Conservation (phyloP, 2,329 filamentous ascomycete genomes). For the Raffaelea arxii region DNA sequence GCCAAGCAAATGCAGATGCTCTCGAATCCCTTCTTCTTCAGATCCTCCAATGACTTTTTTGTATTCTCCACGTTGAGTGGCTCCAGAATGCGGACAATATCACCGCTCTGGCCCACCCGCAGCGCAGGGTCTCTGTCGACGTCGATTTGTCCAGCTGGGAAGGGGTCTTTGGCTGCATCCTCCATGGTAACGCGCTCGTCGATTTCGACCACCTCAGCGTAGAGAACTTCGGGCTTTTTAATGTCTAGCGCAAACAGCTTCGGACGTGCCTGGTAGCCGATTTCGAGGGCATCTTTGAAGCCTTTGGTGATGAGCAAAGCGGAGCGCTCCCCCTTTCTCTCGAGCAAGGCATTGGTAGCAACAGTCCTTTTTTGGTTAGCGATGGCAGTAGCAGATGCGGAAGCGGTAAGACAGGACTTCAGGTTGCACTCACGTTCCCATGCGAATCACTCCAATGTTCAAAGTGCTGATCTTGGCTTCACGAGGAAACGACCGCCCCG, state of each 20-base stretch:
- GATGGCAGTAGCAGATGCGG: too few relatives aligned
- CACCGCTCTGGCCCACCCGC: slow-evolving; percentile 56
- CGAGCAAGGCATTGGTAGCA: slow-evolving; percentile 80
- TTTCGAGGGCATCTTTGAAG: slow-evolving; percentile 77
- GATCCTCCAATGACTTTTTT: slow-evolving; percentile 42
- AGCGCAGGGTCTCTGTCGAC: slow-evolving; percentile 32
- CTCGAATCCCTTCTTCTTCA: slow-evolving; percentile 50
- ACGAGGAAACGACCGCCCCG: slow-evolving; percentile 64
- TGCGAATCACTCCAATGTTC: neutral
- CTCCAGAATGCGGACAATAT: slow-evolving; percentile 57
- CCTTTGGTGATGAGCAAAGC: slow-evolving; percentile 79
- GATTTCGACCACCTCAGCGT: slow-evolving; percentile 73
- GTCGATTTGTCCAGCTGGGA: too few relatives aligned
- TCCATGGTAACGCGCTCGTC: slow-evolving; percentile 85
- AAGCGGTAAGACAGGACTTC: neutral
- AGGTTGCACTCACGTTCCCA: neutral
- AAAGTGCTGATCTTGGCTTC: slow-evolving; percentile 76
- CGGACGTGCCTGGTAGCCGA: slow-evolving; percentile 82
- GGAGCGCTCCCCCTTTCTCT: slow-evolving; percentile 81
- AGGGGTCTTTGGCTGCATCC: too few relatives aligned
- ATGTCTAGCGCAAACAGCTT: slow-evolving; percentile 91
- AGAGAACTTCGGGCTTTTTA: slow-evolving; percentile 74
- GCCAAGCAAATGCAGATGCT: slow-evolving; percentile 24
- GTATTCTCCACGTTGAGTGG: slow-evolving; percentile 45
- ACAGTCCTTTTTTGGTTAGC: too few relatives aligned